These are phyloP conservation scores for Dendrocalamus sinicus DNA, from an alignment of 176 grass and related monocot species.

Conservation along the genomic window DNA sequence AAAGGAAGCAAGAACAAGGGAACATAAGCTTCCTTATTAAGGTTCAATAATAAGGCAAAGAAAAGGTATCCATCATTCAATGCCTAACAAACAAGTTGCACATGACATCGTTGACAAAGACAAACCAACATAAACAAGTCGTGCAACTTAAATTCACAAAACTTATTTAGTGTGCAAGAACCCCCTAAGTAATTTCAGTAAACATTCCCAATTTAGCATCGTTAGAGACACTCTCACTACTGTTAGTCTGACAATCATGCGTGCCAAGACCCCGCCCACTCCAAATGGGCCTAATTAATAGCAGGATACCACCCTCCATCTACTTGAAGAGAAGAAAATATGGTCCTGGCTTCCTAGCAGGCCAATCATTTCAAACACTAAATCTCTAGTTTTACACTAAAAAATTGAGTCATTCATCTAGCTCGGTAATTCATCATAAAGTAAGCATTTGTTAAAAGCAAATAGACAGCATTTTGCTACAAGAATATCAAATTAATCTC, in stretches of 20 bases:
- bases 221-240: not conserved
- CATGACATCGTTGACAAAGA: not conserved
- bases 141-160: slow-evolving; percentile 12
- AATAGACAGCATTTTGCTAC: not conserved
- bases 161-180: not conserved
- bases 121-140: not conserved
- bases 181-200: not conserved
- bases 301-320: not conserved
- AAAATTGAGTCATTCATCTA: not conserved
- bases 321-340: not conserved
- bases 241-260: slow-evolving; percentile 9
- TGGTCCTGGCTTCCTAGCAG: not conserved
- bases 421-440: not conserved
- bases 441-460: not conserved
- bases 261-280: not conserved
- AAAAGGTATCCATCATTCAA: slow-evolving; percentile 10
- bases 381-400: not conserved
- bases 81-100: slow-evolving; percentile 16
- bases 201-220: slow-evolving; percentile 7
- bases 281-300: not conserved
- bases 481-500: not conserved
- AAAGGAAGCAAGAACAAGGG: slow-evolving; percentile 40
- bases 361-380: not conserved
- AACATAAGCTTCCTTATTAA: slow-evolving; percentile 43
- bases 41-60: slow-evolving; percentile 19